Evolutionary conservation across 148 eudicot species (phyloP).

Genomic region (Oxyria digyna): DNA sequence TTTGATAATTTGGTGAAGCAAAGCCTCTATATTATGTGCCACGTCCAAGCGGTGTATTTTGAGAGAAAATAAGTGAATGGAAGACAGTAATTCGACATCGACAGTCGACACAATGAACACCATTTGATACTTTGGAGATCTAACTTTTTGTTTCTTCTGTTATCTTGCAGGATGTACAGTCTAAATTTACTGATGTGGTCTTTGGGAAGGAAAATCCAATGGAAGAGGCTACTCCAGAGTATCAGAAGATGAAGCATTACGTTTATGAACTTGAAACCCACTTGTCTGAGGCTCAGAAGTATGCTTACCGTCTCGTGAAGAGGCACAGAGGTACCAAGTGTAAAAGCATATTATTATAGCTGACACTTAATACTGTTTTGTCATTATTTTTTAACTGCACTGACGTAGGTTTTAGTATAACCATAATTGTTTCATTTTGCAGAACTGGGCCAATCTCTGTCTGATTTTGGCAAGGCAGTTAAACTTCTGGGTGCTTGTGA

Average conservation of each 20-base stretch:
- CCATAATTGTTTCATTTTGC: conserved; percentile 10
- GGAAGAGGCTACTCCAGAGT: conserved; percentile 83
- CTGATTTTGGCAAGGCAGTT: conserved; percentile 89
- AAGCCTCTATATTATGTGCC: background rate
- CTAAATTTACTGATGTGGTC: conserved; percentile 82
- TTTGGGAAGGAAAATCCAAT: conserved; percentile 86
- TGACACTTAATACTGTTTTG: background rate
- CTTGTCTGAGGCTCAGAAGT: conserved; percentile 90
- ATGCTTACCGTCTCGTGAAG: conserved; percentile 81
- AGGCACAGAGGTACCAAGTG: conserved; percentile 67
- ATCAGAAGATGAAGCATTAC: conserved; percentile 73
- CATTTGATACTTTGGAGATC: background rate
- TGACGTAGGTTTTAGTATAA: background rate
- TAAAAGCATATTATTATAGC: background rate
- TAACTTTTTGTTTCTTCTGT: background rate
- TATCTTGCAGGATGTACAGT: conserved; percentile 57
- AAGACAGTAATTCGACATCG: background rate
- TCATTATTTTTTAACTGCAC: background rate
- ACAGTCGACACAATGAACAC: background rate
- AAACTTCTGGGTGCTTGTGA: conserved; percentile 86
- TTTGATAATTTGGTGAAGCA: background rate
- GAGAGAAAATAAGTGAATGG: background rate
- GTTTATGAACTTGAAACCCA: conserved; percentile 91
- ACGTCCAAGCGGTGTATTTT: background rate
- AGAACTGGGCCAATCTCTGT: conserved; percentile 85